Conservation (phyloP, 164 flowering plant genomes). For the Saururus chinensis region DNA sequence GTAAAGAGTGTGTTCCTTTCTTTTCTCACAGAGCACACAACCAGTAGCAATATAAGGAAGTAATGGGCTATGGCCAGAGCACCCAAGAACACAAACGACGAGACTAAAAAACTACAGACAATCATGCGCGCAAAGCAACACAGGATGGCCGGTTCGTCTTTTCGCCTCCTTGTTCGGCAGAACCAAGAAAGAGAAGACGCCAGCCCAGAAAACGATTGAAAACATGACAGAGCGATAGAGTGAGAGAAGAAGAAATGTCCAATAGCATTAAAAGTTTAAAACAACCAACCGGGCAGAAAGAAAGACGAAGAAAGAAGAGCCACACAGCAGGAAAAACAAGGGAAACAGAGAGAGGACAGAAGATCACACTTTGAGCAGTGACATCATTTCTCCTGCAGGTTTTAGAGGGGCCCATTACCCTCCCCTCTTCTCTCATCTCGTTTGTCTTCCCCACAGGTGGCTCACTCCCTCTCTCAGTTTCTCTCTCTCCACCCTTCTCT, state of each 20-base stretch:
- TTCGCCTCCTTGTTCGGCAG: background rate
- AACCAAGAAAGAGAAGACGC: background rate
- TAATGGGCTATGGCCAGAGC: background rate
- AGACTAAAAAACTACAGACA: background rate
- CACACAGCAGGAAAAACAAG: background rate
- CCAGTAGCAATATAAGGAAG: background rate
- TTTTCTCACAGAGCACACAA: background rate
- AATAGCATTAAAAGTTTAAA: conserved; percentile 2
- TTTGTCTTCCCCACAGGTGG: too few species aligned
- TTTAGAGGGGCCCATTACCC: conserved; percentile 10
- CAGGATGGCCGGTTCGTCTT: background rate
- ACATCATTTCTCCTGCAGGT: conserved; percentile 12
- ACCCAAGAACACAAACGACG: background rate
- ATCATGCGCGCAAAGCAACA: background rate
- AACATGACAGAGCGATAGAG: background rate
- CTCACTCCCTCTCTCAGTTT: too few species aligned
- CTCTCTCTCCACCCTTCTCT: conserved; percentile 4
- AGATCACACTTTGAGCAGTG: conserved; percentile 5
- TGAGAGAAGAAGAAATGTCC: background rate
- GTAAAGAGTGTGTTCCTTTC: background rate
- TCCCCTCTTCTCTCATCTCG: conserved; percentile 5
- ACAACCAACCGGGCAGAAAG: background rate
- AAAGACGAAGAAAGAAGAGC: background rate
- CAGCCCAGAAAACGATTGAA: background rate
- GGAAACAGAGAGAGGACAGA: background rate